These are phyloP conservation scores for Yamadazyma philogaea DNA, from an alignment of 805 yeast species.

Conservation along the genomic window DNA sequence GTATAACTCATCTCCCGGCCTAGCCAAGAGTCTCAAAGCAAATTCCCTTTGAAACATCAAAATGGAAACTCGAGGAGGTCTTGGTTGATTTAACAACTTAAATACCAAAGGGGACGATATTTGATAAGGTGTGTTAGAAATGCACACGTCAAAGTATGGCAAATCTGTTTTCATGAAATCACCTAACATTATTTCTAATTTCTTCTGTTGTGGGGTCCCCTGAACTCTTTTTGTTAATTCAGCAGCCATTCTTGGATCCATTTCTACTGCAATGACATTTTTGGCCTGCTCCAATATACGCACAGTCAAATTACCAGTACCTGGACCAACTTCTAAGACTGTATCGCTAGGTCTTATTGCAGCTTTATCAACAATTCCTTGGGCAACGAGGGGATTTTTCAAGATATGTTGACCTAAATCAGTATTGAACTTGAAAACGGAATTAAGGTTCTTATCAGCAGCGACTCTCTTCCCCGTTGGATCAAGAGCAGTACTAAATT, in stretches of 20 bases:
- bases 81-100: constrained; percentile 83
- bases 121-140: constrained; percentile 96
- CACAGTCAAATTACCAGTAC: constrained; percentile 97
- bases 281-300: constrained; percentile 88
- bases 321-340: constrained; percentile 97
- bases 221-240: constrained; percentile 96
- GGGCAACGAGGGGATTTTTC: constrained; percentile 95
- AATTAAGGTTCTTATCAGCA: constrained; percentile 66
- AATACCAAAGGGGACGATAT: constrained; percentile 95
- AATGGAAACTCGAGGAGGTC: constrained; percentile 91
- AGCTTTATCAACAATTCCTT: constrained; percentile 97
- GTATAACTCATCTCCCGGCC: constrained; percentile 94
- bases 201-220: constrained; percentile 91
- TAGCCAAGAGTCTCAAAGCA: constrained; percentile 86
- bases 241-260: constrained; percentile 99
- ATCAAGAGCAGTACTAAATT: constrained; percentile 45
- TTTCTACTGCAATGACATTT: constrained; percentile 93
- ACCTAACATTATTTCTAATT: constrained; percentile 86
- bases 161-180: constrained; percentile 94
- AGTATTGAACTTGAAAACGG: constrained; percentile 95
- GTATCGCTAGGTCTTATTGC: constrained; percentile 87
- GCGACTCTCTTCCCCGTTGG: constrained; percentile 54
- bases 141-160: constrained; percentile 93
- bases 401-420: constrained; percentile 95
- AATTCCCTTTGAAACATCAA: constrained; percentile 98